Conservation (phyloP, 1,284 basidiomycete species). For the Ganoderma sinense region DNA sequence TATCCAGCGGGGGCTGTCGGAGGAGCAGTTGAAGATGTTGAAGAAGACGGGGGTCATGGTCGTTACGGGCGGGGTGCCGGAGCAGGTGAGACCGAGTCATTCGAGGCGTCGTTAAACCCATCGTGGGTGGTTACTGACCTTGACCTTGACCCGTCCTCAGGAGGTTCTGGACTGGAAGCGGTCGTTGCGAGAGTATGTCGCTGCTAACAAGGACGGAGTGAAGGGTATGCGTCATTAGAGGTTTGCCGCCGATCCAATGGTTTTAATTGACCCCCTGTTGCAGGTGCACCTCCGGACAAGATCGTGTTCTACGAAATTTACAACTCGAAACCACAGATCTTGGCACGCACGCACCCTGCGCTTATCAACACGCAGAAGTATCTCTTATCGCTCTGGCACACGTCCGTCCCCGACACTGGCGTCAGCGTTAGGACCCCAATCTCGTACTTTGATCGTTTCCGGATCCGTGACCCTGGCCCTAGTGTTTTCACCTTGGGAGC, state of each 20-base stretch:
- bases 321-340: constrained; percentile 66
- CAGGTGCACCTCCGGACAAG: constrained; percentile 72
- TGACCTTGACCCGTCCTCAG: constrained; percentile 36
- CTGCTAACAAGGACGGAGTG: constrained; percentile 55
- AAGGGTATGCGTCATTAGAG: constrained; percentile 46
- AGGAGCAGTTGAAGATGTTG: constrained; percentile 51
- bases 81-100: constrained; percentile 45
- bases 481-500: constrained; percentile 67
- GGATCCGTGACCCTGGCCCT: constrained; percentile 80
- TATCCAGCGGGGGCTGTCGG: constrained; percentile 50
- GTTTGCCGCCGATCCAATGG: background rate
- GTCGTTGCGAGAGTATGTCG: constrained; percentile 62
- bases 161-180: constrained; percentile 71
- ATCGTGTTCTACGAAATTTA: constrained; percentile 81
- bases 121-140: constrained; percentile 13
- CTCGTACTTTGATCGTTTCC: constrained; percentile 79
- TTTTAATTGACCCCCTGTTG: constrained; percentile 2
- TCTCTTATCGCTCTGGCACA: constrained; percentile 70
- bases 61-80: constrained; percentile 64
- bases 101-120: background rate
- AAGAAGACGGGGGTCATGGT: constrained; percentile 67
- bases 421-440: constrained; percentile 67
- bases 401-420: constrained; percentile 45
- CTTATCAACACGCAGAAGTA: constrained; percentile 58
- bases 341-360: constrained; percentile 61